These are phyloP conservation scores for Aspergillus brasiliensis DNA, from an alignment of 2,329 filamentous ascomycete species.

Conservation along the genomic window DNA sequence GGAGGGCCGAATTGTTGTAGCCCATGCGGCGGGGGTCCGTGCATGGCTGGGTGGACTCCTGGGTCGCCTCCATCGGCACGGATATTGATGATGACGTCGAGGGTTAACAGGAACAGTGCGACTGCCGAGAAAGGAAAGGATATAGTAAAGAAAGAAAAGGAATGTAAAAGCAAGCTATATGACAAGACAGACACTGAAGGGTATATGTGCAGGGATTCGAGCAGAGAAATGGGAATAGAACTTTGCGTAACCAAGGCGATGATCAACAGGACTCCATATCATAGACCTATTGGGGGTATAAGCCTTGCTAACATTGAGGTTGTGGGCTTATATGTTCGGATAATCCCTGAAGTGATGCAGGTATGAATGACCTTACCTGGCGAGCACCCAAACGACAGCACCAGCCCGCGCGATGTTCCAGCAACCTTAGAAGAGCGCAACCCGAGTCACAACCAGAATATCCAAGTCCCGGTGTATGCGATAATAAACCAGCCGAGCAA, in stretches of 20 bases:
- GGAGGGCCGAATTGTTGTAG: slow-evolving; percentile 78
- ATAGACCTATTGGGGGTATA: slow-evolving; percentile 16
- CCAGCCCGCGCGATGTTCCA: neutral
- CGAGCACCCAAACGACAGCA: slow-evolving; percentile 1
- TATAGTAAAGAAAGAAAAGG: neutral
- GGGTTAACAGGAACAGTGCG: neutral
- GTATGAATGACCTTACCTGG: slow-evolving; percentile 14
- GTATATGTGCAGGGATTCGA: slow-evolving; percentile 27
- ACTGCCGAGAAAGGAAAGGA: neutral
- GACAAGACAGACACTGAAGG: slow-evolving; percentile 18
- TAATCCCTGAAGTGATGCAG: neutral
- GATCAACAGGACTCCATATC: slow-evolving; percentile 27
- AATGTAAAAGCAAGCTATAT: slow-evolving; percentile 18
- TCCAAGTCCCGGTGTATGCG: neutral
- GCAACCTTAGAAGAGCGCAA: neutral
- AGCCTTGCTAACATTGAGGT: slow-evolving; percentile 7
- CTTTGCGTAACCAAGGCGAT: slow-evolving; percentile 29
- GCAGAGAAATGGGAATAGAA: slow-evolving; percentile 10
- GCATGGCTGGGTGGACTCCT: slow-evolving; percentile 73
- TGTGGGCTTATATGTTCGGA: neutral
- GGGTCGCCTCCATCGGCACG: slow-evolving; percentile 51
- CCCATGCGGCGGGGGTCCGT: slow-evolving; percentile 79
- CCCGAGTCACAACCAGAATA: neutral
- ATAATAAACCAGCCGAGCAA: neutral
- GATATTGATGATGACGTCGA: neutral